Evolutionary conservation across 2,329 filamentous ascomycete genomes (phyloP).

Genomic region (Xylogone sp.): DNA sequence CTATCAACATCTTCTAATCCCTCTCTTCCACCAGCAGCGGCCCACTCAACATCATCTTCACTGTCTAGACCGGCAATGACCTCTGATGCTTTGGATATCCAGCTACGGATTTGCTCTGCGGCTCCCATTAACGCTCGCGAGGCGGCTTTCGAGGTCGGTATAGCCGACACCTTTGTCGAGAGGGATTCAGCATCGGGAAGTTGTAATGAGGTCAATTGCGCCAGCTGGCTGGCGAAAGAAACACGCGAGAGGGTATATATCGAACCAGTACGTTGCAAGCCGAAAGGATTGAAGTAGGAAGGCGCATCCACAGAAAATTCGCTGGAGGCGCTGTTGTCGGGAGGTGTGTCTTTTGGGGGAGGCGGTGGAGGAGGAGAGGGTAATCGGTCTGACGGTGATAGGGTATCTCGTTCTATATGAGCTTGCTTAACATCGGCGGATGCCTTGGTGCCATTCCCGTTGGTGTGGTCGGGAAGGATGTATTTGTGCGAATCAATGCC

Average conservation of each 20-base stretch:
- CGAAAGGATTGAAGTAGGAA: slow-evolving; percentile 64
- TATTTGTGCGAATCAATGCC: slow-evolving; percentile 74
- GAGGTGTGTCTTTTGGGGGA: slow-evolving; percentile 50
- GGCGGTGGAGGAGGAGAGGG: slow-evolving; percentile 38
- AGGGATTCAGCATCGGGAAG: slow-evolving; percentile 82
- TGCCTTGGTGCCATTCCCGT: slow-evolving; percentile 64
- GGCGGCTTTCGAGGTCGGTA: slow-evolving; percentile 80
- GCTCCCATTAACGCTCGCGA: slow-evolving; percentile 79
- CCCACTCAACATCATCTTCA: slow-evolving; percentile 98
- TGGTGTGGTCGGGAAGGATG: slow-evolving; percentile 65
- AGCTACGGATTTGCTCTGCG: slow-evolving; percentile 87
- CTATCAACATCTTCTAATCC: slow-evolving; percentile 69
- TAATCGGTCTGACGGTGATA: slow-evolving; percentile 39
- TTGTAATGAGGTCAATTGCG: slow-evolving; percentile 85
- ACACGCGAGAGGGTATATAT: slow-evolving; percentile 91
- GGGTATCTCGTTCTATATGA: slow-evolving; percentile 48
- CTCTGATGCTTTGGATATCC: slow-evolving; percentile 89
- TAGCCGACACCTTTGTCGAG: slow-evolving; percentile 77
- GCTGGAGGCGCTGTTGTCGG: slow-evolving; percentile 31
- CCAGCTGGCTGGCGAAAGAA: slow-evolving; percentile 90
- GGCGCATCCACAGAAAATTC: slow-evolving; percentile 23
- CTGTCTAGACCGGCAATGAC: slow-evolving; percentile 86
- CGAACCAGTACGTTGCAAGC: slow-evolving; percentile 70
- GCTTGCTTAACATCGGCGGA: slow-evolving; percentile 54
- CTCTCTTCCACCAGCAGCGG: slow-evolving; percentile 79